These are phyloP conservation scores for Boletus huronensis DNA, from an alignment of 768 basidiomycete species.

Conservation along the genomic window DNA sequence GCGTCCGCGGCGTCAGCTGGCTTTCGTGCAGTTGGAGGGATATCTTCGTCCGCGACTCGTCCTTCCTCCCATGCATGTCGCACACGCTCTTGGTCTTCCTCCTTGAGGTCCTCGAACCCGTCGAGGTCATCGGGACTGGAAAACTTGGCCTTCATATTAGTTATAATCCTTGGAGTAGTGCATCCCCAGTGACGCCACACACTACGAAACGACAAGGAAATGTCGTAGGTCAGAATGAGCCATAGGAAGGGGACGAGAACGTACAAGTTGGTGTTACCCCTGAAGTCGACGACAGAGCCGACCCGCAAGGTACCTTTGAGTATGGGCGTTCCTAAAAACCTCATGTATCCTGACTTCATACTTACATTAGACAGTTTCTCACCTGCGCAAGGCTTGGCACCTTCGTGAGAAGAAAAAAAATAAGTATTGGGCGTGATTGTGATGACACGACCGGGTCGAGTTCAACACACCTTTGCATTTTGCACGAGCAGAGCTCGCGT, in stretches of 20 bases:
- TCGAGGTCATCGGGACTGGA: conserved; percentile 68
- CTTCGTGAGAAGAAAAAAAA: conserved; percentile 38
- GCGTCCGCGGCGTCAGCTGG: conserved; percentile 37
- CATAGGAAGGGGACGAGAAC: conserved; percentile 17
- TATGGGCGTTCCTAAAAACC: conserved; percentile 58
- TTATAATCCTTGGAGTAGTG: conserved; percentile 61
- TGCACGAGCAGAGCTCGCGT: conserved; percentile 60
- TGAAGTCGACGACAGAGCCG: conserved; percentile 72
- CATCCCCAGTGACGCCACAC: conserved; percentile 94
- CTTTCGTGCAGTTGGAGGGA: conserved; percentile 71
- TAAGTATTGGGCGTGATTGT: conserved; percentile 19
- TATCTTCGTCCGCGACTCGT: conserved; percentile 78
- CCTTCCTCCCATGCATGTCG: conserved; percentile 72
- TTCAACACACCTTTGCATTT: conserved; percentile 70
- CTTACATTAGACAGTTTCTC: conserved; percentile 12
- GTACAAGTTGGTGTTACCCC: conserved; percentile 67
- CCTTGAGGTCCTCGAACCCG: conserved; percentile 71
- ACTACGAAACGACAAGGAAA: conserved; percentile 34
- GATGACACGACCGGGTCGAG: conserved; percentile 6
- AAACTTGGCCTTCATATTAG: conserved; percentile 65
- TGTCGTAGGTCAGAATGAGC: not conserved
- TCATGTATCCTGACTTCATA: conserved; percentile 6
- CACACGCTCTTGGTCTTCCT: conserved; percentile 70
- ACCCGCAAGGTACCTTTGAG: conserved; percentile 69
- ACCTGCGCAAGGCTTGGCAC: conserved; percentile 77